Conservation (phyloP, 768 basidiomycete genomes). For the Trametes cubensis region DNA sequence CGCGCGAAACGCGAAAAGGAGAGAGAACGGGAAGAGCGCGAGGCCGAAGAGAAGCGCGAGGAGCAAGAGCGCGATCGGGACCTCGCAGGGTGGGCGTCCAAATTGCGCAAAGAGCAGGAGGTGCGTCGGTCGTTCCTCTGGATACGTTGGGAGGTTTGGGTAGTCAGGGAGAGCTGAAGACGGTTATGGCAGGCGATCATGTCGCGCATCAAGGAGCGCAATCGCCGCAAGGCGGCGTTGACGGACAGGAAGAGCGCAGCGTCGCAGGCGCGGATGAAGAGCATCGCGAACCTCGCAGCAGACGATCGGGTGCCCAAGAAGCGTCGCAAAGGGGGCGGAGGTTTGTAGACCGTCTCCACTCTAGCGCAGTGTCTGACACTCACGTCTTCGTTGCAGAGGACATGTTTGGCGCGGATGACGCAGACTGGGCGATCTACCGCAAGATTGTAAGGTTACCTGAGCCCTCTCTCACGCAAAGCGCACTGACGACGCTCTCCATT, state of each 20-base stretch:
- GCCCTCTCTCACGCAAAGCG: not conserved
- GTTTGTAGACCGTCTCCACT: slow-evolving; percentile 41
- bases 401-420: slow-evolving; percentile 90
- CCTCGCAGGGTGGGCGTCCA: slow-evolving; percentile 71
- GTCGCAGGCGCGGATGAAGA: slow-evolving; percentile 95
- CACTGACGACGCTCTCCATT: not conserved
- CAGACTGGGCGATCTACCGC: slow-evolving; percentile 97
- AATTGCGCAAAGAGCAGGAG: slow-evolving; percentile 79
- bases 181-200: slow-evolving; percentile 62
- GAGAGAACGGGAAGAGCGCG: slow-evolving; percentile 71
- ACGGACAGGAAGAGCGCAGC: slow-evolving; percentile 93
- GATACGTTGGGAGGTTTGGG: too few species aligned
- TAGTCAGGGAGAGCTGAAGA: not conserved
- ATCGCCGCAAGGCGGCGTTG: slow-evolving; percentile 76
- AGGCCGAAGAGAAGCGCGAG: slow-evolving; percentile 63
- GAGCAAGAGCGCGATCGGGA: slow-evolving; percentile 77
- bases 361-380: not conserved
- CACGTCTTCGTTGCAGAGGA: slow-evolving; percentile 59
- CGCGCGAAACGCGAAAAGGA: slow-evolving; percentile 87
- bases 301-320: slow-evolving; percentile 85
- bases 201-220: slow-evolving; percentile 82
- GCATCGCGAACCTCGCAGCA: slow-evolving; percentile 86
- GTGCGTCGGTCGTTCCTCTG: too few species aligned
- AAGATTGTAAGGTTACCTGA: slow-evolving; percentile 69
- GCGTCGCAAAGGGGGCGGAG: slow-evolving; percentile 80